A percentile compares a stretch with the other conserved stretches of the same genome.
Evolutionary conservation across 179 eudicot genomes (phyloP).

Genomic region (Vitellaria paradoxa): DNA sequence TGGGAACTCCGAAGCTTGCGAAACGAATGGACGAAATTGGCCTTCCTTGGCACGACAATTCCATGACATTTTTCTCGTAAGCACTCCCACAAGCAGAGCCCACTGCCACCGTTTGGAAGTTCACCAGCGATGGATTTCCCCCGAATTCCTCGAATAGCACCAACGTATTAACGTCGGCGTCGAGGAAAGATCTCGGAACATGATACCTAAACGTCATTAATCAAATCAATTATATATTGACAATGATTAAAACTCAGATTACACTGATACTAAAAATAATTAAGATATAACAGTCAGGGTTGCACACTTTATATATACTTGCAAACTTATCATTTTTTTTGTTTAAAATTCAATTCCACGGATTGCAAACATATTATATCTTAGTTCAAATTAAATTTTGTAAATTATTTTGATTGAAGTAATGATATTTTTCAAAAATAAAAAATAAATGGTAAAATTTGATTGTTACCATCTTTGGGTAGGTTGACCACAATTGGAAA

Average conservation of each 20-base stretch:
- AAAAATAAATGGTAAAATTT: too few species aligned
- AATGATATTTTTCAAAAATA: too few species aligned
- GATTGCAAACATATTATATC: too few species aligned
- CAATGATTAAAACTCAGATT: too few species aligned
- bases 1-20: conserved; percentile 63
- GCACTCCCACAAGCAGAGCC: conserved; percentile 51
- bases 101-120: conserved; percentile 38
- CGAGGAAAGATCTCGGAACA: conserved; percentile 74
- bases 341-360: too few species aligned
- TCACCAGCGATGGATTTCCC: conserved; percentile 68
- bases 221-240: neutral
- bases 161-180: conserved; percentile 52
- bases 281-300: too few species aligned
- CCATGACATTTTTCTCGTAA: conserved; percentile 32
- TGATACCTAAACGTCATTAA: conserved; percentile 57
- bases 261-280: too few species aligned
- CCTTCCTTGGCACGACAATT: conserved; percentile 41
- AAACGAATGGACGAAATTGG: conserved; percentile 51
- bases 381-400: too few species aligned
- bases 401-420: too few species aligned
- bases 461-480: conserved; percentile 77
- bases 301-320: too few species aligned
- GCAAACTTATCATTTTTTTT: too few species aligned
- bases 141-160: conserved; percentile 80
- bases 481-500: conserved; percentile 64